A percentile compares a stretch with the other conserved stretches of the same genome.
Evolutionary conservation across 208 protist species (phyloP).

Genomic region (Wallacemonas sp.): DNA sequence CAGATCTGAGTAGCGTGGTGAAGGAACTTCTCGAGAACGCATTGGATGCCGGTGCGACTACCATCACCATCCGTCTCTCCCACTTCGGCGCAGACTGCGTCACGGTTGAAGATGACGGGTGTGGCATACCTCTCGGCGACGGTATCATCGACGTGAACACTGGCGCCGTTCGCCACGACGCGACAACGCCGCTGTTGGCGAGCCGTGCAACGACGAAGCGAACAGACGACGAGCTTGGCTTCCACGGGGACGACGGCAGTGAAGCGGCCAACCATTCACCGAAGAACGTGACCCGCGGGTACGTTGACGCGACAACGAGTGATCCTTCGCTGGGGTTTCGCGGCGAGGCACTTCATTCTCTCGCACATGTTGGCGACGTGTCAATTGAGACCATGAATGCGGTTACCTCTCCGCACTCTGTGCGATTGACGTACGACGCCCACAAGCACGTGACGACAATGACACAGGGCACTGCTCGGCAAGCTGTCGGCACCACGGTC

Average conservation of each 20-base stretch:
- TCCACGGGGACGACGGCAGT: not conserved
- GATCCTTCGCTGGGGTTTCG: conserved; percentile 92
- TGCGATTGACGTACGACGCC: conserved; percentile 49
- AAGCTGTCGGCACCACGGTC: conserved; percentile 78
- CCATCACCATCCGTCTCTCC: conserved; percentile 59
- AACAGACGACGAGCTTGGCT: not conserved
- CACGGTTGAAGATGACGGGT: conserved; percentile 82
- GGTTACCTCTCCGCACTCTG: conserved; percentile 26
- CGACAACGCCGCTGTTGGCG: conserved; percentile 51
- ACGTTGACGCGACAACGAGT: not conserved
- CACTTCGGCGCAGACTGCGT: conserved; percentile 71
- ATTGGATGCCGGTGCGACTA: conserved; percentile 67
- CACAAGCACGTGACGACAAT: conserved; percentile 18
- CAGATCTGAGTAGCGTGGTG: conserved; percentile 71
- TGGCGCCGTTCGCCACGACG: conserved; percentile 22
- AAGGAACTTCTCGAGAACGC: conserved; percentile 91
- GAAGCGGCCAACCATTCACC: not conserved
- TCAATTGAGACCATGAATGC: conserved; percentile 64
- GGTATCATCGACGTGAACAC: conserved; percentile 25
- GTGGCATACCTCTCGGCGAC: conserved; percentile 46
- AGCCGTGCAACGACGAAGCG: conserved; percentile 72
- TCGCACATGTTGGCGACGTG: conserved; percentile 83
- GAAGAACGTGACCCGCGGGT: not conserved
- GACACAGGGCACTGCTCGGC: conserved; percentile 14
- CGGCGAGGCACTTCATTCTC: conserved; percentile 96